Percentiles rank a stretch among this genome's conserved stretches.
Evolutionary conservation across 2,329 filamentous ascomycete genomes (phyloP).

Genomic region (Neopestalotiopsis sp.): DNA sequence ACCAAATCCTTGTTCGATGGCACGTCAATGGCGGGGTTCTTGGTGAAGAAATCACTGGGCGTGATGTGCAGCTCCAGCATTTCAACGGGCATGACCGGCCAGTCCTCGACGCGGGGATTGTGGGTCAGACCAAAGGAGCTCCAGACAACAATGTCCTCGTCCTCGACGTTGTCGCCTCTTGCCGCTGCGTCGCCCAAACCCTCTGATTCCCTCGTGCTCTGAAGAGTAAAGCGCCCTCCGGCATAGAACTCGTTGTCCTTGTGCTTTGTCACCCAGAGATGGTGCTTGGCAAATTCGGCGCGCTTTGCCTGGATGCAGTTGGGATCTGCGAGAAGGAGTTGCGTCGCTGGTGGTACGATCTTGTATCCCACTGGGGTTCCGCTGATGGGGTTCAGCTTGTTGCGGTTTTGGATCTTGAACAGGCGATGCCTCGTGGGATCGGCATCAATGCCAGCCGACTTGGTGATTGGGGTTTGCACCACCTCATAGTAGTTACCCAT

Average conservation of each 20-base stretch:
- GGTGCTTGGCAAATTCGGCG: constrained; percentile 33
- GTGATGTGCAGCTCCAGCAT: constrained; percentile 29
- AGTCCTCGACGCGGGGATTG: constrained; percentile 53
- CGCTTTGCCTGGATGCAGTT: constrained; percentile 30
- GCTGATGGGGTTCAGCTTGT: constrained; percentile 37
- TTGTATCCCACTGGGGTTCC: constrained; percentile 43
- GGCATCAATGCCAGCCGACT: constrained; percentile 46
- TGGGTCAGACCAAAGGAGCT: constrained; percentile 55
- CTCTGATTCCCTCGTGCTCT: constrained; percentile 37
- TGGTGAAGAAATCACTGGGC: constrained; percentile 30
- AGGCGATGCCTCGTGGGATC: constrained; percentile 45
- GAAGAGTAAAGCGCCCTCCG: constrained; percentile 34
- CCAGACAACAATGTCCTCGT: constrained; percentile 56
- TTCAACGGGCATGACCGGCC: constrained; percentile 51
- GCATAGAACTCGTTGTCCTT: constrained; percentile 36
- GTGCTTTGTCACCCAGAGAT: constrained; percentile 35
- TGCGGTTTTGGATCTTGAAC: constrained; percentile 42
- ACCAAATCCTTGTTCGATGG: constrained; percentile 21
- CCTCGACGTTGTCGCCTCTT: constrained; percentile 52
- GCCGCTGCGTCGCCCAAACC: constrained; percentile 29
- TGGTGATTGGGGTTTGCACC: constrained; percentile 45
- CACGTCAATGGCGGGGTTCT: constrained; percentile 32
- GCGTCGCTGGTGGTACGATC: constrained; percentile 40
- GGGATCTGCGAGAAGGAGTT: constrained; percentile 37
- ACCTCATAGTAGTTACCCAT: constrained; percentile 48